Evolutionary conservation across 2,329 filamentous ascomycete genomes (phyloP).

Genomic region (Myriosclerotinia duriaeana): DNA sequence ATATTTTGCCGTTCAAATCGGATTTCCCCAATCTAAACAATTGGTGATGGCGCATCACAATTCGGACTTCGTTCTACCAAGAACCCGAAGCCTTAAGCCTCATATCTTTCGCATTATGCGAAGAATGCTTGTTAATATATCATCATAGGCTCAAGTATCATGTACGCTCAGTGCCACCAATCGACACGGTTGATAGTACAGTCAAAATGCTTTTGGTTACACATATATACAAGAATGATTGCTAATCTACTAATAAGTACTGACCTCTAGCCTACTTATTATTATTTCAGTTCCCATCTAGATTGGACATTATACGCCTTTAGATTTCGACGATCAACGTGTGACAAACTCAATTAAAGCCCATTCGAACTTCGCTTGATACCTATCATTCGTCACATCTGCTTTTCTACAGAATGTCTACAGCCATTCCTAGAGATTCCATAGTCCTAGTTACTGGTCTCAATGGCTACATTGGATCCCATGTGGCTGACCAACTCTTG

Average conservation of each 20-base stretch:
- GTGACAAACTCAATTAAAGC: neutral
- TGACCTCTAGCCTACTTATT: neutral
- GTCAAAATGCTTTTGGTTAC: neutral
- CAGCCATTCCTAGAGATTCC: conserved; percentile 38
- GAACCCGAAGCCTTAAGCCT: neutral
- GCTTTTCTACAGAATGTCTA: neutral
- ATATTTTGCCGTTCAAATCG: neutral
- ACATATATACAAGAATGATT: neutral
- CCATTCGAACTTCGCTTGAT: neutral
- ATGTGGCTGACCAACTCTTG: conserved; percentile 45
- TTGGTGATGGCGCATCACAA: neutral
- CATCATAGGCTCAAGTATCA: neutral
- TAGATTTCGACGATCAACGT: neutral
- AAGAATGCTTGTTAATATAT: neutral
- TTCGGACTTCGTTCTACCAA: neutral
- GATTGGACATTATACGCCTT: neutral
- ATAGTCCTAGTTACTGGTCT: conserved; percentile 46
- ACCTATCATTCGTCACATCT: neutral
- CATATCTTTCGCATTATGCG: neutral
- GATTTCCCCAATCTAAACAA: neutral
- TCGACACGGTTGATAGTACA: neutral
- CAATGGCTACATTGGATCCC: conserved; percentile 46
- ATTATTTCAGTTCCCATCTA: neutral
- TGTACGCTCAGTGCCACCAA: neutral
- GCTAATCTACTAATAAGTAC: neutral